Percentiles rank a stretch among this genome's conserved stretches.
phyloP scores from a whole-genome alignment of 2,329 filamentous ascomycete genomes.

The Cladophialophora chaetospira region DNA sequence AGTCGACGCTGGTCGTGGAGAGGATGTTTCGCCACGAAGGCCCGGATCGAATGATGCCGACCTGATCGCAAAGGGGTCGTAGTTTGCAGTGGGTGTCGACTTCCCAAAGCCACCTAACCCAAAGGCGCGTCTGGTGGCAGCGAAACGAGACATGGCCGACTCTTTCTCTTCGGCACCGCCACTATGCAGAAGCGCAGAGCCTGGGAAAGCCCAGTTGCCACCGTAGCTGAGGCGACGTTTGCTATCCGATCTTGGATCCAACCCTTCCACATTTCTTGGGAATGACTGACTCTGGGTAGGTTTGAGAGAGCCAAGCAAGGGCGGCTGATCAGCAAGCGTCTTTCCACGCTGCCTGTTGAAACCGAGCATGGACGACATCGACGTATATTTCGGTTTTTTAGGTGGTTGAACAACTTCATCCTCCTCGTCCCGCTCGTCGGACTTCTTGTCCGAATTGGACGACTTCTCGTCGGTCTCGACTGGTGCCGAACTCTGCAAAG shows the following conservation, averaged over 20 bases:
- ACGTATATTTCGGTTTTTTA: conserved; percentile 27
- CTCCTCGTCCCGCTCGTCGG: conserved; percentile 21
- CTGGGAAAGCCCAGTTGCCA: conserved; percentile 55
- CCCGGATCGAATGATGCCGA: conserved; percentile 51
- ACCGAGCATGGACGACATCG: conserved; percentile 53
- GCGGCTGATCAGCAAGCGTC: conserved; percentile 60
- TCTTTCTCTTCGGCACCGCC: conserved; percentile 39
- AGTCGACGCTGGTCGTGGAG: conserved; percentile 52
- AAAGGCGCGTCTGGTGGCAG: conserved; percentile 41
- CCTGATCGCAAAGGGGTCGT: conserved; percentile 51
- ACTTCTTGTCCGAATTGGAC: conserved; percentile 36
- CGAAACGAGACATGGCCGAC: conserved; percentile 37
- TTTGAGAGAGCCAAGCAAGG: conserved; percentile 60
- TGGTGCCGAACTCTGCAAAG: conserved; percentile 45
- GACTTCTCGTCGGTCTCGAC: conserved; percentile 42
- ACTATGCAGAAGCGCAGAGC: conserved; percentile 45
- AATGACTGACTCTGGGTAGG: conserved; percentile 65
- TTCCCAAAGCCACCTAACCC: conserved; percentile 40
- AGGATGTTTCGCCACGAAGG: conserved; percentile 47
- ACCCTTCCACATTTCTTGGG: conserved; percentile 56
- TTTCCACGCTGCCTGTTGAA: conserved; percentile 64
- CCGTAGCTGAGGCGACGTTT: conserved; percentile 59
- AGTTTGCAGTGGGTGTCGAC: conserved; percentile 40
- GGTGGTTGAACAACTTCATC: conserved; percentile 24
- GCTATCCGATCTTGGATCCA: conserved; percentile 53